Conservation (phyloP, 306 rosid species). For the Heteromeles arbutifolia region DNA sequence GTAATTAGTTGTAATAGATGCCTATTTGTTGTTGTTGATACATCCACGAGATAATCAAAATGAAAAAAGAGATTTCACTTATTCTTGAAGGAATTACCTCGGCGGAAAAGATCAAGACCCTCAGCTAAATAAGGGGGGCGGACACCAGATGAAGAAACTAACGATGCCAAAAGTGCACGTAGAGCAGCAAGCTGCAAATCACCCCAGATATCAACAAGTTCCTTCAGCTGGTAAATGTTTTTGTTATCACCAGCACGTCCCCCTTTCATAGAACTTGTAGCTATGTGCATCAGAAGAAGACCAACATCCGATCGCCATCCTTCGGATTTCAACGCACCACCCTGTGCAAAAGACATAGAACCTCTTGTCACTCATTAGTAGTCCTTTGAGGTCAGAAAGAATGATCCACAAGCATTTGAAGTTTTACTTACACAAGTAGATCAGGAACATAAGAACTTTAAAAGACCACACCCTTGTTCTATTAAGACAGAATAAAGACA, state of each 20-base stretch:
- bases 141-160: slow-evolving; percentile 50
- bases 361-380: not conserved
- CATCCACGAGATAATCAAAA: not conserved
- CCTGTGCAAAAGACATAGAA: slow-evolving; percentile 40
- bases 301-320: slow-evolving; percentile 59
- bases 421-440: not conserved
- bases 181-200: slow-evolving; percentile 77
- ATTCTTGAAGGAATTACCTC: slow-evolving; percentile 44
- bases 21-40: not conserved
- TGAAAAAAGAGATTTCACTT: not conserved
- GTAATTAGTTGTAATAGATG: not conserved
- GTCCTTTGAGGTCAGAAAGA: not conserved
- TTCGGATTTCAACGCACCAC: slow-evolving; percentile 56
- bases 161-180: slow-evolving; percentile 70
- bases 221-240: slow-evolving; percentile 34
- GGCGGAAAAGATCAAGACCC: slow-evolving; percentile 79
- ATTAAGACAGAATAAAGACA: not conserved
- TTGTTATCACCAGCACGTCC: slow-evolving; percentile 39
- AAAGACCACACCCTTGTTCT: not conserved
- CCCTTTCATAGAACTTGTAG: slow-evolving; percentile 46
- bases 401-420: not conserved
- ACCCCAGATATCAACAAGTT: slow-evolving; percentile 28
- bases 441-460: not conserved
- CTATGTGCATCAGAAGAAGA: slow-evolving; percentile 45
- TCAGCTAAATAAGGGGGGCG: slow-evolving; percentile 59